Evolutionary conservation across 257 asterid genomes (phyloP).

Genomic region (Solanum ahanhuiri): DNA sequence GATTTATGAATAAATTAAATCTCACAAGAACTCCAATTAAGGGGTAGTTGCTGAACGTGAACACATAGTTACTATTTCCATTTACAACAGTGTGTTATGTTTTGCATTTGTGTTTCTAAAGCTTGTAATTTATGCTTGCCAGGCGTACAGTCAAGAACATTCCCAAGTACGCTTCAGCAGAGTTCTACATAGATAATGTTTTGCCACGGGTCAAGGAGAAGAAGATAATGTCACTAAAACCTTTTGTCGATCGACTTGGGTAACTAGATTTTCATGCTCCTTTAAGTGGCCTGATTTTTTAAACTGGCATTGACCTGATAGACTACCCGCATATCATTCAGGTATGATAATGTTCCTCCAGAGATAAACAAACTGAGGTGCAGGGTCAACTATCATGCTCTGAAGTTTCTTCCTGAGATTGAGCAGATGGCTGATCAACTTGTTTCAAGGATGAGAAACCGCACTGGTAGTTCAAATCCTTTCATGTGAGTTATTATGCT

Average conservation of each 20-base stretch:
- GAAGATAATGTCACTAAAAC: conserved; percentile 94
- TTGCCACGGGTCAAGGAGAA: conserved; percentile 90
- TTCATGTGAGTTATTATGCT: conserved; percentile 57
- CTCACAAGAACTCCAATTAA: neutral
- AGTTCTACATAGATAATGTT: conserved; percentile 93
- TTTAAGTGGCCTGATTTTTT: neutral
- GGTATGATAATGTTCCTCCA: conserved; percentile 95
- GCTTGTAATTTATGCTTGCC: conserved; percentile 17
- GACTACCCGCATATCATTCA: conserved; percentile 14
- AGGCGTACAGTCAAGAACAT: conserved; percentile 97
- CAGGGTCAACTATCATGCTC: conserved; percentile 96
- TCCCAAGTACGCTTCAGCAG: conserved; percentile 98
- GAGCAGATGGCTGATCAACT: conserved; percentile 93
- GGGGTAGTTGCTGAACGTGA: neutral
- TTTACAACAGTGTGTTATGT: neutral
- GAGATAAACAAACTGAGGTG: conserved; percentile 97
- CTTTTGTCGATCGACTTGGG: conserved; percentile 99
- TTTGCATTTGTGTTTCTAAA: conserved; percentile 15
- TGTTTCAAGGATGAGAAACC: conserved; percentile 94
- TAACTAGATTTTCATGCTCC: conserved; percentile 28
- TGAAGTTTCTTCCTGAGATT: conserved; percentile 92
- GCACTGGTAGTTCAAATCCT: conserved; percentile 78
- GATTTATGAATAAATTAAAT: neutral
- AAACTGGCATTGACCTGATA: neutral
- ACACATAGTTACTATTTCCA: neutral